Percentiles rank a stretch among this genome's conserved stretches.
These are phyloP conservation scores for Pythium sukuiense DNA, from an alignment of 352 stramenopile genomes.

Conservation along the genomic window DNA sequence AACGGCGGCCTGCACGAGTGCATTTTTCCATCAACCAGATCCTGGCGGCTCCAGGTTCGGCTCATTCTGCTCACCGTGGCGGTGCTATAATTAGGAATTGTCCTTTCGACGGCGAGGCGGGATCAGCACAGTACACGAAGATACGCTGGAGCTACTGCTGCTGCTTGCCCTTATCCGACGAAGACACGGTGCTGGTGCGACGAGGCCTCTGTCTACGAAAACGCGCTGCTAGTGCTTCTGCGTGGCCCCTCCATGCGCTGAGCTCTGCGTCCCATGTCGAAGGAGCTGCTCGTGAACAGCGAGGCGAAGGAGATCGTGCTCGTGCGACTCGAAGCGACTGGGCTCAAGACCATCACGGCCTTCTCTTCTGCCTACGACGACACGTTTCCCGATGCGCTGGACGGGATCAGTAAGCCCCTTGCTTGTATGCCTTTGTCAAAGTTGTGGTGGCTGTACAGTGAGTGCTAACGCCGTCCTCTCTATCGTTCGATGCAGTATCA, in stretches of 20 bases:
- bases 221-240: too few relatives aligned
- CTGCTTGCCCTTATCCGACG: too few relatives aligned
- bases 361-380: constrained; percentile 59
- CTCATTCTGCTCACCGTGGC: background rate
- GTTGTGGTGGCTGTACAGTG: too few relatives aligned
- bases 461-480: constrained; percentile 8
- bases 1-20: background rate
- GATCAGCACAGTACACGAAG: background rate
- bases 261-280: constrained; percentile 44
- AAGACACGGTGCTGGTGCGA: too few relatives aligned
- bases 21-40: background rate
- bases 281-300: constrained; percentile 51
- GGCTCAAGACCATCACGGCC: constrained; percentile 48
- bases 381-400: constrained; percentile 54
- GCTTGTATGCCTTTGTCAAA: too few relatives aligned
- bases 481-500: constrained; percentile 38
- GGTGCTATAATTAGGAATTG: constrained; percentile 25
- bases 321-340: constrained; percentile 44
- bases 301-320: constrained; percentile 59
- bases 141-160: background rate
- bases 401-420: constrained; percentile 51
- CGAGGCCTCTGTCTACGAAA: too few relatives aligned
- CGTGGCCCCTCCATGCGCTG: background rate
- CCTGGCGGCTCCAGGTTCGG: background rate
- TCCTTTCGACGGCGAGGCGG: background rate